Percentiles rank a stretch among this genome's conserved stretches.
phyloP scores from a whole-genome alignment of 2,329 filamentous ascomycete genomes.

The Colletotrichum nymphaeae region DNA sequence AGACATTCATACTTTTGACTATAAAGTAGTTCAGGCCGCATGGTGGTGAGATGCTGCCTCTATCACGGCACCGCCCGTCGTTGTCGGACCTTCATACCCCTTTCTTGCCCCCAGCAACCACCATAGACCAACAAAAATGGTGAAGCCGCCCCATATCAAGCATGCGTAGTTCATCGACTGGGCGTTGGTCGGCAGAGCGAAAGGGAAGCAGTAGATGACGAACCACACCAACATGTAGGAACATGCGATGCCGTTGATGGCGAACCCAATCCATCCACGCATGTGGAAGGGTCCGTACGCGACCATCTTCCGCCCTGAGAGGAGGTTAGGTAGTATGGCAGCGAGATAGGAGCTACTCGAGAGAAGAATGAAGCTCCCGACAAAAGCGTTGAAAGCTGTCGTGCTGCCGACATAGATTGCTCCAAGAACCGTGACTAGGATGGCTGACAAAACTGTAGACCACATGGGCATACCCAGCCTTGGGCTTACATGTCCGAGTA shows the following conservation, averaged over 20 bases:
- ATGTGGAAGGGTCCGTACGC: slow-evolving; percentile 69
- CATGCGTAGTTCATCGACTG: slow-evolving; percentile 65
- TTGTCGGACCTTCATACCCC: slow-evolving; percentile 38
- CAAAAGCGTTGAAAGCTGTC: slow-evolving; percentile 75
- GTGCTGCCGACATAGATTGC: slow-evolving; percentile 74
- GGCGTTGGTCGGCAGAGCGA: slow-evolving; percentile 55
- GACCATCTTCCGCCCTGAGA: slow-evolving; percentile 51
- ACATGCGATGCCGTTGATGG: slow-evolving; percentile 63
- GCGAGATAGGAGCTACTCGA: slow-evolving; percentile 67
- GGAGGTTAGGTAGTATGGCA: slow-evolving; percentile 69
- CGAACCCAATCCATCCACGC: slow-evolving; percentile 57
- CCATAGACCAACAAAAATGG: slow-evolving; percentile 51
- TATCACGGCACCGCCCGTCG: slow-evolving; percentile 22
- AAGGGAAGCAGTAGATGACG: slow-evolving; percentile 73
- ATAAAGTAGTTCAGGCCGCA: neutral
- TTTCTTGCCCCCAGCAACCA: slow-evolving; percentile 49
- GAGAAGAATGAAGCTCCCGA: slow-evolving; percentile 59
- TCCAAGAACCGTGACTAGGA: slow-evolving; percentile 64
- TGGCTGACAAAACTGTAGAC: slow-evolving; percentile 61
- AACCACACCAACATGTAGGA: slow-evolving; percentile 70
- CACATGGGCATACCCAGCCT: slow-evolving; percentile 49
- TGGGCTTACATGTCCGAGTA: slow-evolving; percentile 44
- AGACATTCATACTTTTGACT: neutral
- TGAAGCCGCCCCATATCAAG: slow-evolving; percentile 56
- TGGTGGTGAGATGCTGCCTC: neutral